Conservation (phyloP, 768 basidiomycete genomes). For the Tricholoma saponaceum region DNA sequence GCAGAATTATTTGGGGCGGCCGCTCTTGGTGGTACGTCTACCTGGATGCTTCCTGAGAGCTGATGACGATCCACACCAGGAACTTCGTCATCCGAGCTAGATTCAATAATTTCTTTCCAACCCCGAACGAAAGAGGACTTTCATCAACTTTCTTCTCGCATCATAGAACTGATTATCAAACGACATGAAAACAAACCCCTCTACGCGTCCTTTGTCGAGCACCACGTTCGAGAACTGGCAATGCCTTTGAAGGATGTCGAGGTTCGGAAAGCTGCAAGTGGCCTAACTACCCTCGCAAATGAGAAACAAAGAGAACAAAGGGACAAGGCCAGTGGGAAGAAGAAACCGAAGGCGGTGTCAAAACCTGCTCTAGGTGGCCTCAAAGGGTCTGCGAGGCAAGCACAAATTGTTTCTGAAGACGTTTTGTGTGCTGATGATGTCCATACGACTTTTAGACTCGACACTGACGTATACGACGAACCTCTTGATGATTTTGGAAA, state of each 20-base stretch:
- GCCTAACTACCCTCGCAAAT: constrained; percentile 83
- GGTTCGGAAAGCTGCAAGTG: constrained; percentile 83
- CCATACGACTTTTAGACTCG: constrained; percentile 45
- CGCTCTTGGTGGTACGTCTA: constrained; percentile 52
- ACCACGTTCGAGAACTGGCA: constrained; percentile 73
- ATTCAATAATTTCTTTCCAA: constrained; percentile 68
- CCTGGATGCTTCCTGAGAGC: background rate
- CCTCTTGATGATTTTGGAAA: constrained; percentile 84
- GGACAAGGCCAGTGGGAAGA: constrained; percentile 86
- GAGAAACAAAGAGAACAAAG: constrained; percentile 92
- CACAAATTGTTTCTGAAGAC: constrained; percentile 3
- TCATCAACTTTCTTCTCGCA: constrained; percentile 60
- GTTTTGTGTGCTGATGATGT: constrained; percentile 10
- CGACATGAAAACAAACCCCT: constrained; percentile 80
- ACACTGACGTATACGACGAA: constrained; percentile 83
- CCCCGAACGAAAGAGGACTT: constrained; percentile 93
- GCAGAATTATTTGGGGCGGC: constrained; percentile 76
- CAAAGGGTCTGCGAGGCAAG: constrained; percentile 64
- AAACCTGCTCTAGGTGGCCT: constrained; percentile 77
- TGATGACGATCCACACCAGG: constrained; percentile 32
- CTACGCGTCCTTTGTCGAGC: constrained; percentile 80
- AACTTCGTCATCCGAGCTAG: constrained; percentile 64
- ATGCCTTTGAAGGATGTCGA: constrained; percentile 85
- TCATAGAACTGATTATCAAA: constrained; percentile 73
- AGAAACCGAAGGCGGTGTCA: constrained; percentile 66